Conservation (phyloP, 495 filamentous ascomycete genomes). For the Aspergillus avenaceus region DNA sequence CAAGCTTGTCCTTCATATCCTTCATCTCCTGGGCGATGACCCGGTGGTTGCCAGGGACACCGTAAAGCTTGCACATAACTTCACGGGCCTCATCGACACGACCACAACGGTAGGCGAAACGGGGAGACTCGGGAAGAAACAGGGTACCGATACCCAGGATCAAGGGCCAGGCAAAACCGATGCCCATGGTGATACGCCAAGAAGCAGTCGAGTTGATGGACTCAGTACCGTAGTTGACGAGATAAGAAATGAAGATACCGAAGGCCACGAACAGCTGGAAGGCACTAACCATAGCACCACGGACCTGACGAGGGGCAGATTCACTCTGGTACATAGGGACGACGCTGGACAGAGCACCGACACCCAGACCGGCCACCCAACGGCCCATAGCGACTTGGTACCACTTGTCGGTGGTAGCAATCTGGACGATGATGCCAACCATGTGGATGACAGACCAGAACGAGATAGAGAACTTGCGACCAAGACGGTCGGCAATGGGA, state of each 20-base stretch:
- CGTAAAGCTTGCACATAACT: constrained; percentile 69
- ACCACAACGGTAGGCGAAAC: constrained; percentile 63
- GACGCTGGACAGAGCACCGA: constrained; percentile 65
- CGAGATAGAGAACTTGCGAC: constrained; percentile 48
- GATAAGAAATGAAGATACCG: constrained; percentile 78
- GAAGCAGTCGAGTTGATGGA: constrained; percentile 49
- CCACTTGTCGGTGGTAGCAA: constrained; percentile 52
- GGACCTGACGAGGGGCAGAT: constrained; percentile 60
- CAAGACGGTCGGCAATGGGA: constrained; percentile 50
- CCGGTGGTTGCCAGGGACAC: constrained; percentile 59
- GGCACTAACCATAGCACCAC: constrained; percentile 62
- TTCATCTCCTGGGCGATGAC: constrained; percentile 65
- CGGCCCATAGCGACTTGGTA: constrained; percentile 51
- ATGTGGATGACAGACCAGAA: constrained; percentile 60
- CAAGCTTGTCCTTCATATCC: constrained; percentile 60
- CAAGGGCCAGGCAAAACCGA: constrained; percentile 72
- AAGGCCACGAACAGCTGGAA: constrained; percentile 89
- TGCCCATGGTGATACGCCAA: constrained; percentile 79
- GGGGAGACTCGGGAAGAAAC: constrained; percentile 69
- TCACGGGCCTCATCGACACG: constrained; percentile 60
- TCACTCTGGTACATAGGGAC: constrained; percentile 75
- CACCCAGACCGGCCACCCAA: constrained; percentile 62
- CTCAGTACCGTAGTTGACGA: constrained; percentile 76
- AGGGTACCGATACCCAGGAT: constrained; percentile 68
- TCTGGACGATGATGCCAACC: constrained; percentile 67